Percentiles rank a stretch among this genome's conserved stretches.
phyloP scores from a whole-genome alignment of 192 early-diverging fungal species.

The Chytriomyces sp. region DNA sequence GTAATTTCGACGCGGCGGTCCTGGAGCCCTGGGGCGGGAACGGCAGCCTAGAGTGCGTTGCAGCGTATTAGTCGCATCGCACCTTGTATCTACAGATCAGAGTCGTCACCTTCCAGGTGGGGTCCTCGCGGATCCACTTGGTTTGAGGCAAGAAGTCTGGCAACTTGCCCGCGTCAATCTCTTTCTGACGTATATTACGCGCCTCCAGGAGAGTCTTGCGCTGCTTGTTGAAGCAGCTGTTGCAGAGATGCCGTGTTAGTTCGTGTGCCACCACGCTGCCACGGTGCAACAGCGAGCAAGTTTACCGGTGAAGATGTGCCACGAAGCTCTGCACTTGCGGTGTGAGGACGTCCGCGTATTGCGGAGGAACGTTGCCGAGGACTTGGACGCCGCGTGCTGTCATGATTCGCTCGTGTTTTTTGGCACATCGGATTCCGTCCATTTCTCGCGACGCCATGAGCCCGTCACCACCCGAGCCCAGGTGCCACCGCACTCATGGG shows the following conservation, averaged over 20 bases:
- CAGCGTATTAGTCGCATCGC: no score
- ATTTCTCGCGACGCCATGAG: slow-evolving; percentile 96
- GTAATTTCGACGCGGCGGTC: slow-evolving; percentile 98
- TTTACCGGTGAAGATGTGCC: slow-evolving; percentile 82
- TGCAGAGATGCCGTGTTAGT: no score
- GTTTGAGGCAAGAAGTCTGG: slow-evolving; percentile 95
- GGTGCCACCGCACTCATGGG: no score
- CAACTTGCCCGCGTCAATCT: slow-evolving; percentile 74
- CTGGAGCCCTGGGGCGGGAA: slow-evolving; percentile 84
- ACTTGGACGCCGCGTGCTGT: slow-evolving; percentile 45
- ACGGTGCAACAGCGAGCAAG: no score
- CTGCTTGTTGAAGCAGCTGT: slow-evolving; percentile 80
- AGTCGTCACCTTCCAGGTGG: slow-evolving; percentile 71
- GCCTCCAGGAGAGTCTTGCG: slow-evolving; percentile 82
- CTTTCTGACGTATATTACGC: slow-evolving; percentile 76
- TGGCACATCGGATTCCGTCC: slow-evolving; percentile 97
- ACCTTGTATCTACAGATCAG: no score
- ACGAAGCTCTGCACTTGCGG: slow-evolving; percentile 82
- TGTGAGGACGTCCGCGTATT: slow-evolving; percentile 74
- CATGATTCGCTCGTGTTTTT: slow-evolving; percentile 70
- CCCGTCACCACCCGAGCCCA: slow-evolving; percentile 88
- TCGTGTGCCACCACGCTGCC: no score
- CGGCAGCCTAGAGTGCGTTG: slow-evolving; percentile 56
- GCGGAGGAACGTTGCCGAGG: slow-evolving; percentile 51
- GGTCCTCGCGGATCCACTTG: slow-evolving; percentile 84